A percentile compares a stretch with the other conserved stretches of the same genome.
phyloP scores from a whole-genome alignment of 2,329 filamentous ascomycete genomes.

The Colletotrichum zoysiae region DNA sequence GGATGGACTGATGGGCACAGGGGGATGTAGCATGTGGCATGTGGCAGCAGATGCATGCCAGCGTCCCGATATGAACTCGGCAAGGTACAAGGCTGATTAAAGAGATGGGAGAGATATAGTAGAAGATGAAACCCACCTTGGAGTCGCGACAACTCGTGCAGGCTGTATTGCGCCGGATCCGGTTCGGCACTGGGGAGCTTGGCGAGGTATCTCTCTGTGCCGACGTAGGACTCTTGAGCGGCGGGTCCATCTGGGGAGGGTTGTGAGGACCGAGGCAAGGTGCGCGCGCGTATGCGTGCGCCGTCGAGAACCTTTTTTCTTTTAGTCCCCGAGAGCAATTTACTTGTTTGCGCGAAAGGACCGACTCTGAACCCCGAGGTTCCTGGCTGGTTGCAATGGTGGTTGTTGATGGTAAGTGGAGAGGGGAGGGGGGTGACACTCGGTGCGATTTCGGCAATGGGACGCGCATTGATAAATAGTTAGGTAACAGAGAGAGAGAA shows the following conservation, averaged over 20 bases:
- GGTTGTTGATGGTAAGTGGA: slow-evolving; percentile 30
- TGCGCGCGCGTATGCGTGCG: slow-evolving; percentile 31
- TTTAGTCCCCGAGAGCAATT: not conserved
- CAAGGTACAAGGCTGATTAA: slow-evolving; percentile 2
- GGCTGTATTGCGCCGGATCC: slow-evolving; percentile 50
- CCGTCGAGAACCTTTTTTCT: not conserved
- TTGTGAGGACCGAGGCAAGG: not conserved
- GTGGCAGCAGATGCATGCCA: not conserved
- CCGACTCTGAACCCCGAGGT: slow-evolving; percentile 17
- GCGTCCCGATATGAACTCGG: not conserved
- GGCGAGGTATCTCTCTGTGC: slow-evolving; percentile 31
- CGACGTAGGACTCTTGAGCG: slow-evolving; percentile 39
- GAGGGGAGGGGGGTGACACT: slow-evolving; percentile 1
- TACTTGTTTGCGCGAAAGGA: slow-evolving; percentile 9
- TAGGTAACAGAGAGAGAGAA: not conserved
- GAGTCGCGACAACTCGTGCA: slow-evolving; percentile 51
- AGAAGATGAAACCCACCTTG: slow-evolving; percentile 49
- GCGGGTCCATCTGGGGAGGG: slow-evolving; percentile 29
- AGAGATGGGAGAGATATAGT: not conserved
- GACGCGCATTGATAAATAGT: slow-evolving; percentile 6
- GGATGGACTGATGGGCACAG: slow-evolving; percentile 9
- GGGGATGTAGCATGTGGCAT: slow-evolving; percentile 7
- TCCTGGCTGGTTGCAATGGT: slow-evolving; percentile 11
- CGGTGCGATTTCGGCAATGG: slow-evolving; percentile 40
- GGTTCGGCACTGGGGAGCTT: slow-evolving; percentile 42